These are phyloP conservation scores for Coemansia sp. DNA, from an alignment of 192 early-diverging fungal species.

Conservation along the genomic window DNA sequence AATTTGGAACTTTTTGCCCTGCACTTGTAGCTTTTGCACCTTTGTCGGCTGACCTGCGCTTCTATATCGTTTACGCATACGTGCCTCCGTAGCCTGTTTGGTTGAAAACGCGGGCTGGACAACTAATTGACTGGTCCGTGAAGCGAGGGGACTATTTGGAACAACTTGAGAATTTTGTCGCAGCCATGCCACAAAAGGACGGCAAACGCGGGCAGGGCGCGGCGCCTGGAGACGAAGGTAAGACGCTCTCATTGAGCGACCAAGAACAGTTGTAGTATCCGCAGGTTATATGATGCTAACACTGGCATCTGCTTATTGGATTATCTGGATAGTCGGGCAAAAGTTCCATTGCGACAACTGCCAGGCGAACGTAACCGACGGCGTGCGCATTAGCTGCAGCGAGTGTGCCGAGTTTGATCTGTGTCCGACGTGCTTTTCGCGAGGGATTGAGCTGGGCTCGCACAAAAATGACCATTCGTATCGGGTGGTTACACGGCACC, in stretches of 20 bases:
- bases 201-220: conserved; percentile 16
- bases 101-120: too few species aligned
- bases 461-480: conserved; percentile 89
- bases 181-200: conserved; percentile 11
- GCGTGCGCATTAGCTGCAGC: conserved; percentile 83
- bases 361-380: conserved; percentile 83
- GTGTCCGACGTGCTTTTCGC: conserved; percentile 91
- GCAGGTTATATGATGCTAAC: neutral
- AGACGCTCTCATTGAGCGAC: neutral
- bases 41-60: neutral
- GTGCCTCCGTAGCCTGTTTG: neutral
- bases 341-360: conserved; percentile 82
- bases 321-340: conserved; percentile 37
- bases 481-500: conserved; percentile 68
- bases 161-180: too few species aligned
- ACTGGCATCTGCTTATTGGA: neutral
- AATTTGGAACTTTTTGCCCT: neutral
- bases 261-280: neutral
- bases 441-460: conserved; percentile 73
- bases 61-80: neutral
- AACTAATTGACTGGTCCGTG: conserved; percentile 5
- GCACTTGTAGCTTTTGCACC: neutral
- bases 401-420: conserved; percentile 88
- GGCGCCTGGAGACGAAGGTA: conserved; percentile 41
- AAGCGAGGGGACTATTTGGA: neutral